phyloP scores from a whole-genome alignment of 176 grass and related monocot species.

The Ensete glaucum region DNA sequence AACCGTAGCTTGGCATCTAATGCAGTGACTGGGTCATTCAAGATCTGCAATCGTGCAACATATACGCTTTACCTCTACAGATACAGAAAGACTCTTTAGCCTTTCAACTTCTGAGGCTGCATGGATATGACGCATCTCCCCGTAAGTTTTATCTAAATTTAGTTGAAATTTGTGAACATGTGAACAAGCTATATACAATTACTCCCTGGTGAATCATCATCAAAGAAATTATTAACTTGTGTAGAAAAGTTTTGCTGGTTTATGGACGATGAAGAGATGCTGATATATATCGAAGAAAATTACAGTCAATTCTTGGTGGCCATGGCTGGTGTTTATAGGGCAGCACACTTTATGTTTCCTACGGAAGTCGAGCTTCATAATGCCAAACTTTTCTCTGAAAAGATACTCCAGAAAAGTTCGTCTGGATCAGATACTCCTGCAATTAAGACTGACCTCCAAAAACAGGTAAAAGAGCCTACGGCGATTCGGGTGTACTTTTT shows the following conservation, averaged over 20 bases:
- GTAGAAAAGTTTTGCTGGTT: not conserved
- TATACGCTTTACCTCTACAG: not conserved
- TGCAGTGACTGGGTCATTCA: not conserved
- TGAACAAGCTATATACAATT: no score
- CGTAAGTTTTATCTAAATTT: not conserved
- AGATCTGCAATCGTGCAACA: not conserved
- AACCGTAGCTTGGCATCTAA: no score
- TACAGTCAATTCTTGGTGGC: not conserved
- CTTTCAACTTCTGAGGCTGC: not conserved
- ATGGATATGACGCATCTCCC: not conserved
- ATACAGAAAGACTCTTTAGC: not conserved
- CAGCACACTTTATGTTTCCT: slow-evolving; percentile 2
- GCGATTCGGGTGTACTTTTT: no score
- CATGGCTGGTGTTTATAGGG: not conserved
- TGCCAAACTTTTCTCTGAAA: not conserved
- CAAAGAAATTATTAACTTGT: no score
- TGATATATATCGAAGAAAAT: not conserved
- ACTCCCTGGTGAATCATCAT: no score
- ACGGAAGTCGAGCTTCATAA: not conserved
- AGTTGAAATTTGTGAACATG: no score
- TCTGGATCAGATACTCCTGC: not conserved
- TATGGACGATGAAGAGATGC: not conserved
- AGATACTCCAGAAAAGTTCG: not conserved
- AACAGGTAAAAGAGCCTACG: not conserved
- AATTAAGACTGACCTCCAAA: not conserved